Evolutionary conservation across 2,329 filamentous ascomycete species (phyloP), one percentile per base, ranked within the genome.

Genomic region (Thermochaetoides dissita): DNA sequence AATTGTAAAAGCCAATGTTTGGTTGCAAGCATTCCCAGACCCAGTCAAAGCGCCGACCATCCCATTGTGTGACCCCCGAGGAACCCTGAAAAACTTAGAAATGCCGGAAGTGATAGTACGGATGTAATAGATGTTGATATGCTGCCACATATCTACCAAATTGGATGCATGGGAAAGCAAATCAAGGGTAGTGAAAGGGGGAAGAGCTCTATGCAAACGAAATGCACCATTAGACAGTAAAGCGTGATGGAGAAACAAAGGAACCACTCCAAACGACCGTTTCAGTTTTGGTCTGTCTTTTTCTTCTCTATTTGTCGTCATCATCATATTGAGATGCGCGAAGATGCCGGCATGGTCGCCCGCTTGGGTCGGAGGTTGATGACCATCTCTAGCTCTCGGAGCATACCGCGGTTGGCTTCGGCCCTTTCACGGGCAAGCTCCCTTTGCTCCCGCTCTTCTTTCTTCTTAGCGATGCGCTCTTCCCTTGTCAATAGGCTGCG

Each of bases 331-430:
- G 67, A 70, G 31, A 66, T 57, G 34, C 65, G 62, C 38, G 55
- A 51, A 10, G 48, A 57, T 12, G 55, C 49, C 10, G 54, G 55
- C 46, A 49, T 56, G 46, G 65, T 39, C 50, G 60, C 48, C 56
- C 51, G 49, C 43, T 54, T 57, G 6, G 68, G 68, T 28, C 68
- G 60, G 31, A 68, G 62, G 56, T 68, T 75, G 58, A 96, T 93
- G 46, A 98, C 76, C 50, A 84, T 89, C 65, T 95, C 86, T 45
- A 98, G 69, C 63, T 98, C 91, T 49, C 82, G 79, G 49, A 98
- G 72, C 85, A 98, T 94, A 52, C 82, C 85, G 36, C 79, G 84
- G 49, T 79, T 93, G 8, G 85, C 82, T 48, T 95, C 86, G 36
- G 77, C 68, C 55, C 82, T 81, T 52, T 88, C 84, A 42, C 79